phyloP scores from a whole-genome alignment of 208 protist genomes.

The Trypanosoma caninum region DNA sequence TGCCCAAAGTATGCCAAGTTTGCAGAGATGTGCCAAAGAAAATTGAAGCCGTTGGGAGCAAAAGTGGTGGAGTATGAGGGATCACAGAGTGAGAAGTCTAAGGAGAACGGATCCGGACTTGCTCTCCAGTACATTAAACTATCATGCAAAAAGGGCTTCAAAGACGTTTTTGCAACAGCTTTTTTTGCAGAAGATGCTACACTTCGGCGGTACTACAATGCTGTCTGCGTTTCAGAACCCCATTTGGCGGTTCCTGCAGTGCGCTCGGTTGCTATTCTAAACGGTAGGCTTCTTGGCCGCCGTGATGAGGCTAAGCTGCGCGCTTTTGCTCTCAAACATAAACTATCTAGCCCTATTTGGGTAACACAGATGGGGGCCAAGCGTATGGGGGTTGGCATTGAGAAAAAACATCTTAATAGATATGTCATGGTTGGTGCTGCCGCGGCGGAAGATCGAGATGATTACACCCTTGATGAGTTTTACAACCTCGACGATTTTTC shows the following conservation, averaged over 20 bases:
- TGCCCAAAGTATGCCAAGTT: conserved; percentile 41
- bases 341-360: conserved; percentile 87
- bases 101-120: not conserved
- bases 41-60: conserved; percentile 31
- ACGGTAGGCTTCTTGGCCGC: conserved; percentile 71
- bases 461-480: conserved; percentile 57
- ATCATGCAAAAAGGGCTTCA: not conserved
- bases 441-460: conserved; percentile 42
- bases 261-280: conserved; percentile 75
- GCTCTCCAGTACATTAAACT: conserved; percentile 12
- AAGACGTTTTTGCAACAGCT: not conserved
- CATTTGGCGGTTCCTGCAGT: conserved; percentile 74
- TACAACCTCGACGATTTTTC: conserved; percentile 87
- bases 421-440: conserved; percentile 66
- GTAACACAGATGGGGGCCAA: conserved; percentile 49
- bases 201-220: conserved; percentile 84
- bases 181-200: conserved; percentile 89
- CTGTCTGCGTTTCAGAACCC: conserved; percentile 62
- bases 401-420: conserved; percentile 43
- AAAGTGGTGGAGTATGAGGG: conserved; percentile 14
- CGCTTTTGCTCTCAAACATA: conserved; percentile 71
- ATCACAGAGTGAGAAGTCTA: not conserved
- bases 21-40: conserved; percentile 9
- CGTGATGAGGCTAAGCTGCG: conserved; percentile 77
- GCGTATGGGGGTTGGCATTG: conserved; percentile 67